A percentile compares a stretch with the other conserved stretches of the same genome.
Evolutionary conservation across 1,139 yeast genomes (phyloP).

Genomic region (Geotrichum candidum): DNA sequence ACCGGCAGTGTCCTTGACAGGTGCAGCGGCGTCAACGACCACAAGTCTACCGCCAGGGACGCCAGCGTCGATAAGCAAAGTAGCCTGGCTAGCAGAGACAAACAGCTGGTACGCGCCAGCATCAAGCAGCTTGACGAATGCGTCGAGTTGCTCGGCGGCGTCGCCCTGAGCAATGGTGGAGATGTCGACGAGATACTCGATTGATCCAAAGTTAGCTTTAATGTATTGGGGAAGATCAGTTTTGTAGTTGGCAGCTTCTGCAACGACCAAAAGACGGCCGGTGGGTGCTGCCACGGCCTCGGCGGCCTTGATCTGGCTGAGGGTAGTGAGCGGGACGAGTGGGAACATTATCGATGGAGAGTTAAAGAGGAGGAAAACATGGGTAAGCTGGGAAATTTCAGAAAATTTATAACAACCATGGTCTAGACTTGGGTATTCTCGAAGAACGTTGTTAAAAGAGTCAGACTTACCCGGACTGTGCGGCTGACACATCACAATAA

Average conservation of each 20-base stretch:
- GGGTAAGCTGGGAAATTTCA: not conserved
- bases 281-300: slow-evolving; percentile 31
- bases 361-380: not conserved
- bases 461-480: not conserved
- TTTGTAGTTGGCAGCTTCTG: slow-evolving; percentile 36
- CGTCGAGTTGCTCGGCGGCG: slow-evolving; percentile 36
- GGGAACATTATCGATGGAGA: slow-evolving; percentile 35
- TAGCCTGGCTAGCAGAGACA: slow-evolving; percentile 37
- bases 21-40: slow-evolving; percentile 29
- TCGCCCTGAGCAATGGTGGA: slow-evolving; percentile 31
- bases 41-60: slow-evolving; percentile 58
- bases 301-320: slow-evolving; percentile 24
- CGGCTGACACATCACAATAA: not conserved
- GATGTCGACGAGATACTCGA: slow-evolving; percentile 40
- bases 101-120: slow-evolving; percentile 57
- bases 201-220: slow-evolving; percentile 26
- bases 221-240: slow-evolving; percentile 22
- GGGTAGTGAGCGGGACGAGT: slow-evolving; percentile 39
- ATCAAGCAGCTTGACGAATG: slow-evolving; percentile 53
- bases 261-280: slow-evolving; percentile 40
- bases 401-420: not conserved
- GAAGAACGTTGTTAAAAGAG: not conserved
- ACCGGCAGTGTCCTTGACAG: slow-evolving; percentile 21
- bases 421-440: not conserved
- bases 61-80: slow-evolving; percentile 42